Evolutionary conservation across 2,329 filamentous ascomycete species (phyloP).

Genomic region (Venturia effusa): DNA sequence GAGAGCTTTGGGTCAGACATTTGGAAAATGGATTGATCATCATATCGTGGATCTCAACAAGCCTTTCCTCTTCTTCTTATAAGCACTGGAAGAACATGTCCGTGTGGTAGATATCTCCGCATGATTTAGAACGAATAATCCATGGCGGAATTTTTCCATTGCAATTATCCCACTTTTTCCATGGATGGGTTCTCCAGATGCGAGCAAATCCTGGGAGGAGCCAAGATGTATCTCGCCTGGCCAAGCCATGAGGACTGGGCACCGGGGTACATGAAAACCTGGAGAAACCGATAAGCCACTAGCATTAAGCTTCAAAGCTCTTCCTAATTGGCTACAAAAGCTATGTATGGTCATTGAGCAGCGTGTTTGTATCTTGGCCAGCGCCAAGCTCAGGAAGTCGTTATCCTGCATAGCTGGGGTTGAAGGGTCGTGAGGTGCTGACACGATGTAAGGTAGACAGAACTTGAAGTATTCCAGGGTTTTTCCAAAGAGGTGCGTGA

Average conservation of each 20-base stretch:
- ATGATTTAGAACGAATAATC: too few relatives aligned
- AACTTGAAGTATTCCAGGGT: too few relatives aligned
- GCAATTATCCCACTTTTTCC: not conserved
- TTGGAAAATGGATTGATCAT: not conserved
- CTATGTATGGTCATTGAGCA: not conserved
- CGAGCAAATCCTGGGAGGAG: not conserved
- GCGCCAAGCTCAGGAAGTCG: too few relatives aligned
- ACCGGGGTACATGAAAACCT: not conserved
- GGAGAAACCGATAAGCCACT: not conserved
- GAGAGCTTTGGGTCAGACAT: not conserved
- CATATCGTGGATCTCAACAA: not conserved
- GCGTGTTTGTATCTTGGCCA: too few relatives aligned
- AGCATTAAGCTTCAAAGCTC: not conserved
- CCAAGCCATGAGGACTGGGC: not conserved
- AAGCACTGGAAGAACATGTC: not conserved
- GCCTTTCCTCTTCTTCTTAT: not conserved
- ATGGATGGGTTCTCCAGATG: not conserved
- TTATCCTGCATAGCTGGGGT: too few relatives aligned
- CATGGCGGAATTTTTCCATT: not conserved
- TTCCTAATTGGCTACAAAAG: not conserved
- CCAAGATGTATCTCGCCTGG: not conserved
- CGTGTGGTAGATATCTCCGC: not conserved
- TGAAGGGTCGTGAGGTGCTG: too few relatives aligned
- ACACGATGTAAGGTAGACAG: too few relatives aligned
- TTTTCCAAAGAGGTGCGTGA: too few relatives aligned